Evolutionary conservation across 2,329 filamentous ascomycete genomes (phyloP).

Genomic region (Colletotrichum cuscutae): DNA sequence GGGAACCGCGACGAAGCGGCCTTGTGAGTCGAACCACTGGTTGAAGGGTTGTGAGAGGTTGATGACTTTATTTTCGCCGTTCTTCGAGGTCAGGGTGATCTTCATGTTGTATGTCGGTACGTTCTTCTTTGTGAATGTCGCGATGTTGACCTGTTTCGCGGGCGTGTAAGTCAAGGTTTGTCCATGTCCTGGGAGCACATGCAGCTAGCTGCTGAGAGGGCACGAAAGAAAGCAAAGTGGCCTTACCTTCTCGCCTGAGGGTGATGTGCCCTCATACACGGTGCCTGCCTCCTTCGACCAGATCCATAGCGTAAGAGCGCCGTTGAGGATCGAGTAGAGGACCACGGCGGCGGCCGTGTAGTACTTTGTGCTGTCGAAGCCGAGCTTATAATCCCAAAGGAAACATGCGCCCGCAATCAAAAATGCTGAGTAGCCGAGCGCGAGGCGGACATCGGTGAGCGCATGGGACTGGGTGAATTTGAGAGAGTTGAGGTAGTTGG

Average conservation of each 20-base stretch:
- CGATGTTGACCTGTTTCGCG: constrained; percentile 72
- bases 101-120: constrained; percentile 82
- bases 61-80: constrained; percentile 53
- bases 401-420: constrained; percentile 85
- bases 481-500: constrained; percentile 91
- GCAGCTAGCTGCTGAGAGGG: not conserved
- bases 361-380: constrained; percentile 86
- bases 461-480: constrained; percentile 84
- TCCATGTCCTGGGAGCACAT: not conserved
- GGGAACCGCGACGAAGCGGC: constrained; percentile 77
- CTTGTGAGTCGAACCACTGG: constrained; percentile 79
- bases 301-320: constrained; percentile 84
- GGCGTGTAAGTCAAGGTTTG: constrained; percentile 31
- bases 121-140: constrained; percentile 80
- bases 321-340: constrained; percentile 83
- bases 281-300: constrained; percentile 83
- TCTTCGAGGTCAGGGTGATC: constrained; percentile 63
- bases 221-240: not conserved
- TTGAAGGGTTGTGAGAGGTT: constrained; percentile 74
- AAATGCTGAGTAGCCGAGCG: constrained; percentile 85
- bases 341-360: constrained; percentile 84
- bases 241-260: constrained; percentile 73
- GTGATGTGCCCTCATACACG: constrained; percentile 79
- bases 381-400: constrained; percentile 89
- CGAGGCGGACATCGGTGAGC: constrained; percentile 84